phyloP scores from a whole-genome alignment of 192 early-diverging fungal species.

The Coemansia sp. region DNA sequence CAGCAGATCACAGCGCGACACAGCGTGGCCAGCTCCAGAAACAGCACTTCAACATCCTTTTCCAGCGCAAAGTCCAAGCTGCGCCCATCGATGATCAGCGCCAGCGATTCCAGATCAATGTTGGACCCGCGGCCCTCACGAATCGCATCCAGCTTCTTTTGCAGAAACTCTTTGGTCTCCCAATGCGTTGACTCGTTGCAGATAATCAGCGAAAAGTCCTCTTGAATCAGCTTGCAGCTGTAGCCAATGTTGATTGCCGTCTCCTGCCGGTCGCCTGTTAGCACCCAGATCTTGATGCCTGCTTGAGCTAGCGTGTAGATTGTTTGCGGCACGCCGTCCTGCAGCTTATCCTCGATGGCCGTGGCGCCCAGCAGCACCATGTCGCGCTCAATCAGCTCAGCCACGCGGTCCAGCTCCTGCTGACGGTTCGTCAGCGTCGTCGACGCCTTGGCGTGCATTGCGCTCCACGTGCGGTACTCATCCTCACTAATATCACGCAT shows the following conservation, averaged over 20 bases:
- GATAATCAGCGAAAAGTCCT: constrained; percentile 93
- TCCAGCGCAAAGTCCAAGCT: constrained; percentile 92
- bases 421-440: constrained; percentile 89
- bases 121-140: constrained; percentile 57
- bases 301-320: constrained; percentile 94
- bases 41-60: constrained; percentile 73
- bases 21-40: constrained; percentile 86
- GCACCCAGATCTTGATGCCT: constrained; percentile 95
- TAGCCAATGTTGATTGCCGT: constrained; percentile 99
- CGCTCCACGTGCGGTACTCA: constrained; percentile 83
- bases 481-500: constrained; percentile 87
- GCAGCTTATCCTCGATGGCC: constrained; percentile 97
- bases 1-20: constrained; percentile 98
- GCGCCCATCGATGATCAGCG: constrained; percentile 93
- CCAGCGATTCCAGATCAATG: constrained; percentile 67
- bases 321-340: constrained; percentile 98
- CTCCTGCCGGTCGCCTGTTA: constrained; percentile 98
- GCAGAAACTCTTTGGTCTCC: constrained; percentile 90
- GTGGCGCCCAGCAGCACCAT: constrained; percentile 92
- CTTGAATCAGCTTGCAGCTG: constrained; percentile 92
- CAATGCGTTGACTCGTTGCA: constrained; percentile 89
- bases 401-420: constrained; percentile 86
- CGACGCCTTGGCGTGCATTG: constrained; percentile 81
- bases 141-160: constrained; percentile 82
- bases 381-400: constrained; percentile 94